These are phyloP conservation scores for Cynanchum wilfordii DNA, from an alignment of 257 asterid genomes.

Conservation along the genomic window DNA sequence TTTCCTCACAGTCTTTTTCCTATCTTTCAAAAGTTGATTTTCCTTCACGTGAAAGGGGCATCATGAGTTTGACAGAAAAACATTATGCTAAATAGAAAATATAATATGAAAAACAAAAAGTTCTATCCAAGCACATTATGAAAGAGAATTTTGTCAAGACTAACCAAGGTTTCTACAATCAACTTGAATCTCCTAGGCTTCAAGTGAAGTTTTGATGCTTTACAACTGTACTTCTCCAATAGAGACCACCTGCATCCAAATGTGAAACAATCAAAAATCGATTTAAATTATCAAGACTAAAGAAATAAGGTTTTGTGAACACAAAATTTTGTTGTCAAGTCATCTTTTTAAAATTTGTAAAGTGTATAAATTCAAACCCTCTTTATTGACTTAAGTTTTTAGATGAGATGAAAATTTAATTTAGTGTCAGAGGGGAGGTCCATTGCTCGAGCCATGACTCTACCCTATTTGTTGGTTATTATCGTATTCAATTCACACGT, in stretches of 20 bases:
- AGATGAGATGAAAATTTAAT: too few species aligned
- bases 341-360: background rate
- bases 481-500: too few species aligned
- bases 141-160: slow-evolving; percentile 22
- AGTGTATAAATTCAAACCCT: too few species aligned
- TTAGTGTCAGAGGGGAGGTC: too few species aligned
- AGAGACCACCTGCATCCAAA: slow-evolving; percentile 83
- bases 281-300: background rate
- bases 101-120: slow-evolving; percentile 1
- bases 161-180: slow-evolving; percentile 87
- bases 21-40: slow-evolving; percentile 91
- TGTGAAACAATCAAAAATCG: background rate
- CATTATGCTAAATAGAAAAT: background rate
- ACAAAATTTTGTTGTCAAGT: background rate
- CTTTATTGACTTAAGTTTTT: too few species aligned
- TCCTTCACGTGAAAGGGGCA: slow-evolving; percentile 50
- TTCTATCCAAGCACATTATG: background rate
- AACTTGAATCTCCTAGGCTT: slow-evolving; percentile 97
- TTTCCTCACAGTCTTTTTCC: slow-evolving; percentile 69
- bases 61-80: slow-evolving; percentile 19
- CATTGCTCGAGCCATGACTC: too few species aligned
- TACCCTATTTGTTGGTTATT: too few species aligned
- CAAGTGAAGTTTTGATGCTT: slow-evolving; percentile 97
- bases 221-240: slow-evolving; percentile 96
- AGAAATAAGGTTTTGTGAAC: background rate